phyloP scores from a whole-genome alignment of 1,139 yeast genomes.

The Candida tetrigidarum region DNA sequence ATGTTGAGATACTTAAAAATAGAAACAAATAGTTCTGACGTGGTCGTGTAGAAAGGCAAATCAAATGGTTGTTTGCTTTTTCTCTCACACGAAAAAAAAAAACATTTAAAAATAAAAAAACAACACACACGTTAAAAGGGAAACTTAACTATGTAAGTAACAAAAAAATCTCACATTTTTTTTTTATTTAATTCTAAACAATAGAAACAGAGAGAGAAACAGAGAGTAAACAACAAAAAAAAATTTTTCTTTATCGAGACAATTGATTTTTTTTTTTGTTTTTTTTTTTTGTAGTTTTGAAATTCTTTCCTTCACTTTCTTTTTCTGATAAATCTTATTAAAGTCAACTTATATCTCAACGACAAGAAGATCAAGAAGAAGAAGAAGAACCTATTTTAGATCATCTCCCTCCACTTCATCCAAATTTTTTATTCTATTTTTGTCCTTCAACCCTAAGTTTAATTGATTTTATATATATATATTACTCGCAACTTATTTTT shows the following conservation, averaged over 20 bases:
- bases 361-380: no score
- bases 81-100: not conserved
- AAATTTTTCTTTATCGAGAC: constrained; percentile 1
- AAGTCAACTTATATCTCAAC: no score
- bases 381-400: no score
- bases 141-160: no score
- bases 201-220: no score
- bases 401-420: no score
- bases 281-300: not conserved
- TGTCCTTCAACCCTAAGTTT: no score
- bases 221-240: no score
- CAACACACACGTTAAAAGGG: not conserved
- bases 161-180: no score
- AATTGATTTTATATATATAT: no score
- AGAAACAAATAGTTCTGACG: not conserved
- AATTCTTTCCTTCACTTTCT: not conserved
- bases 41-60: not conserved
- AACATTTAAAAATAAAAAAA: not conserved
- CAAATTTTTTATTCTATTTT: no score
- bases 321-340: not conserved
- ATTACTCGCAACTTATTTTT: not conserved
- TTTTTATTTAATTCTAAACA: no score
- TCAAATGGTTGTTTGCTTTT: not conserved
- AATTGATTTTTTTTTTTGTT: not conserved
- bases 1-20: not conserved